phyloP scores from a whole-genome alignment of 306 rosid species.

The Dryas octopetala region DNA sequence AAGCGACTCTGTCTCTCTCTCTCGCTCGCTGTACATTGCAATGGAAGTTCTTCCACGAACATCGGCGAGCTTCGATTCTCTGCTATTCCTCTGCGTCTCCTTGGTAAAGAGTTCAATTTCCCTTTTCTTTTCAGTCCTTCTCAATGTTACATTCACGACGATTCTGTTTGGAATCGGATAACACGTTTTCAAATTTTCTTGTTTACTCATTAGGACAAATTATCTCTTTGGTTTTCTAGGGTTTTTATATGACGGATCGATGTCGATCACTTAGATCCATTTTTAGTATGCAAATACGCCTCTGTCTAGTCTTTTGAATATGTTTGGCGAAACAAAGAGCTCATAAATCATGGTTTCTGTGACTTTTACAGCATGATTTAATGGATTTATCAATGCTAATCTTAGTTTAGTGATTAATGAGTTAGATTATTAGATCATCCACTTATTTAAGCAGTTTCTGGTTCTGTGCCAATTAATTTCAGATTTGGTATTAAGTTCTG shows the following conservation, averaged over 20 bases:
- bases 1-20: background rate
- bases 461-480: background rate
- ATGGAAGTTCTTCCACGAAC: conserved; percentile 27
- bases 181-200: background rate
- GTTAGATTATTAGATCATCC: background rate
- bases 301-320: background rate
- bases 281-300: background rate
- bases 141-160: background rate
- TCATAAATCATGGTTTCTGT: background rate
- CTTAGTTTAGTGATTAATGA: background rate
- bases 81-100: conserved; percentile 35
- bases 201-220: background rate
- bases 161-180: background rate
- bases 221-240: conserved; percentile 6
- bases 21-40: background rate
- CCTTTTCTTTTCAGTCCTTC: background rate
- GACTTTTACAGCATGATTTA: background rate
- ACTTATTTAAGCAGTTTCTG: background rate
- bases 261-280: conserved; percentile 29
- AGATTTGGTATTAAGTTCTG: conserved; percentile 12
- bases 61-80: conserved; percentile 18
- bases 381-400: background rate
- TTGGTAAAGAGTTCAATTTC: conserved; percentile 29
- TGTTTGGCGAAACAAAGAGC: background rate
- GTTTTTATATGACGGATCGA: conserved; percentile 22